A percentile compares a stretch with the other conserved stretches of the same genome.
These are phyloP conservation scores for Intubia oerlemansii DNA, from an alignment of 2,329 filamentous ascomycete species.

Conservation along the genomic window DNA sequence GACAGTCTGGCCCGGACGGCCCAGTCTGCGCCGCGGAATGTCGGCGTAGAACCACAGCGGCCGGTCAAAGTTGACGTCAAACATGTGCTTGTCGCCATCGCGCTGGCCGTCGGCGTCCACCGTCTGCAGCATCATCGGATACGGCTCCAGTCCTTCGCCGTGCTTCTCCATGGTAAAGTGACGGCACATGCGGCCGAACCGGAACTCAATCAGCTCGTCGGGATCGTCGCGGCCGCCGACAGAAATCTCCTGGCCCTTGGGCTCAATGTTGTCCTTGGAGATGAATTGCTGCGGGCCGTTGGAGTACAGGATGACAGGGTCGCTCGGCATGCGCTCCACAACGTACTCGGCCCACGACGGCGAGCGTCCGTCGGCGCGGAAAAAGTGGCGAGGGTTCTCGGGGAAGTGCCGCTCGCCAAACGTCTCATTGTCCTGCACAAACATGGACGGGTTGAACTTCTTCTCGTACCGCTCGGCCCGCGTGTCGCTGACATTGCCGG, in stretches of 20 bases:
- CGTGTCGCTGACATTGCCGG: conserved; percentile 41
- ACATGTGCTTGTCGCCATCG: conserved; percentile 28
- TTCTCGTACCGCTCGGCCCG: conserved; percentile 38
- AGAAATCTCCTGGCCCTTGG: conserved; percentile 20
- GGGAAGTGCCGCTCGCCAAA: conserved; percentile 75
- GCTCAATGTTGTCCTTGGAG: conserved; percentile 37
- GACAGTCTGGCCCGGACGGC: conserved; percentile 46
- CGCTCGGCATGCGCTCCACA: conserved; percentile 31
- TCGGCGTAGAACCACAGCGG: conserved; percentile 60
- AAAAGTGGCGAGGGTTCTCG: conserved; percentile 43
- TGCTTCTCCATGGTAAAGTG: conserved; percentile 62
- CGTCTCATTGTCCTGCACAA: conserved; percentile 46
- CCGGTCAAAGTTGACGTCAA: conserved; percentile 56
- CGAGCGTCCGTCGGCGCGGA: conserved; percentile 46
- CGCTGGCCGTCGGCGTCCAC: conserved; percentile 44
- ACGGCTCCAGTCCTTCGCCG: conserved; percentile 42
- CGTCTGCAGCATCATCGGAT: conserved; percentile 50
- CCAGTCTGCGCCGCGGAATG: conserved; percentile 42
- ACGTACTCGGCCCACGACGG: conserved; percentile 70
- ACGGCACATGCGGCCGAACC: conserved; percentile 56
- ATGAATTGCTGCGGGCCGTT: conserved; percentile 28
- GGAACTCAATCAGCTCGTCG: conserved; percentile 44
- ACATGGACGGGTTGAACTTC: conserved; percentile 41
- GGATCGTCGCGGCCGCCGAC: conserved; percentile 34
- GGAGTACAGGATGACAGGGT: conserved; percentile 24